phyloP scores from a whole-genome alignment of 345 rosid genomes.

The Viola odorata region DNA sequence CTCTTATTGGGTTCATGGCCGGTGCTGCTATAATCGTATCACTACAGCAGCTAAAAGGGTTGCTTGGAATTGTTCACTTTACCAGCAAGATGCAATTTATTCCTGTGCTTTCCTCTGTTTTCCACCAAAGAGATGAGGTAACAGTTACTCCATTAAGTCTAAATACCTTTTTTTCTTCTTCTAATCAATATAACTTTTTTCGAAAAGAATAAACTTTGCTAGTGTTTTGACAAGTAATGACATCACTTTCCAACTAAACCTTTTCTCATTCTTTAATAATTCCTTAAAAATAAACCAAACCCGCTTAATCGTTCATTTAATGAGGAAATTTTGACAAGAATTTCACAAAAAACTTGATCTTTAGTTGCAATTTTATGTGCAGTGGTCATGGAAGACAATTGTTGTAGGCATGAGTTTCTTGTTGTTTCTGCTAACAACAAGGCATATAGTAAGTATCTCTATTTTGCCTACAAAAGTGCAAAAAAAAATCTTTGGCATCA shows the following conservation, averaged over 20 bases:
- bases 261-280: too few relatives aligned
- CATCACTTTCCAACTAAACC: neutral
- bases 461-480: slow-evolving; percentile 1
- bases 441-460: slow-evolving; percentile 59
- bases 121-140: slow-evolving; percentile 62
- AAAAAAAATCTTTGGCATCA: too few relatives aligned
- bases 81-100: slow-evolving; percentile 79
- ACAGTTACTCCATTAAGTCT: neutral
- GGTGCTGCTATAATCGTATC: slow-evolving; percentile 96
- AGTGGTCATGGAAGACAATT: slow-evolving; percentile 96
- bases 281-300: too few relatives aligned
- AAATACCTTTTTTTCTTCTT: neutral
- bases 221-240: too few relatives aligned
- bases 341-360: too few relatives aligned
- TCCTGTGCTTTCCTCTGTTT: slow-evolving; percentile 65
- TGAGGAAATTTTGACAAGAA: too few relatives aligned
- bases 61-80: slow-evolving; percentile 94
- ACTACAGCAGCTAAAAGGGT: slow-evolving; percentile 86
- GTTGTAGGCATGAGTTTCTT: slow-evolving; percentile 69
- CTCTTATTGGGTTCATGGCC: slow-evolving; percentile 91
- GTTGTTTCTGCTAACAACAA: slow-evolving; percentile 56
- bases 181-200: too few relatives aligned
- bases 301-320: too few relatives aligned
- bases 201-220: too few relatives aligned
- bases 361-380: slow-evolving; percentile 21